These are phyloP conservation scores for Phytophthora citrophthora DNA, from an alignment of 352 stramenopile genomes.

Conservation along the genomic window DNA sequence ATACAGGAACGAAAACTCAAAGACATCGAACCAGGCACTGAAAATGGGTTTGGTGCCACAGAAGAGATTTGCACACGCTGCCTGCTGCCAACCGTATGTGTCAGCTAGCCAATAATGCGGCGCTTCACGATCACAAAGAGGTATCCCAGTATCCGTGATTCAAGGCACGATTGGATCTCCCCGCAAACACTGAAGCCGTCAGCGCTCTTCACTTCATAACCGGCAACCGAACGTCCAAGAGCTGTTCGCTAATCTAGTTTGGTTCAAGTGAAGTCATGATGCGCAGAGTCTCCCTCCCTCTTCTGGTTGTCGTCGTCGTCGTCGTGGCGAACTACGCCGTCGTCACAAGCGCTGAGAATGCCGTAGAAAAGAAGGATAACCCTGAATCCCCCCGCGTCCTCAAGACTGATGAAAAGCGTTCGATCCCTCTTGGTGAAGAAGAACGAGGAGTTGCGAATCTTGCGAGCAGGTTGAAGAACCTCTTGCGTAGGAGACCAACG, in stretches of 20 bases:
- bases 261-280: conserved; percentile 2
- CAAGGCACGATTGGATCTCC: neutral
- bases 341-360: conserved; percentile 4
- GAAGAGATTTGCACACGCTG: conserved; percentile 5
- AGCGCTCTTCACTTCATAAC: conserved; percentile 13
- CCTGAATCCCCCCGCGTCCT: neutral
- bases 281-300: conserved; percentile 2
- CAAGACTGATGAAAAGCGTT: neutral
- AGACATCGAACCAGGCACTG: neutral
- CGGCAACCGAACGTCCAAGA: conserved; percentile 1
- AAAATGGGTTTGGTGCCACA: neutral
- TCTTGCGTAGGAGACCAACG: neutral
- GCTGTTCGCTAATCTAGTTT: neutral
- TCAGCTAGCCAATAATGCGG: conserved; percentile 1
- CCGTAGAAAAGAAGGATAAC: neutral
- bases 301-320: conserved; percentile 4
- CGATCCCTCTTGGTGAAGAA: neutral
- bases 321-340: neutral
- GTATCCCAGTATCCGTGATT: conserved; percentile 7
- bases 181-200: neutral
- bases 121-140: conserved; percentile 16
- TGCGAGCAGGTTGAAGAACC: conserved; percentile 5
- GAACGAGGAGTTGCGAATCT: neutral
- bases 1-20: too few species aligned
- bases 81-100: conserved; percentile 5